These are phyloP conservation scores for Umbelopsis vinacea DNA, from an alignment of 192 early-diverging fungal genomes.

Conservation along the genomic window DNA sequence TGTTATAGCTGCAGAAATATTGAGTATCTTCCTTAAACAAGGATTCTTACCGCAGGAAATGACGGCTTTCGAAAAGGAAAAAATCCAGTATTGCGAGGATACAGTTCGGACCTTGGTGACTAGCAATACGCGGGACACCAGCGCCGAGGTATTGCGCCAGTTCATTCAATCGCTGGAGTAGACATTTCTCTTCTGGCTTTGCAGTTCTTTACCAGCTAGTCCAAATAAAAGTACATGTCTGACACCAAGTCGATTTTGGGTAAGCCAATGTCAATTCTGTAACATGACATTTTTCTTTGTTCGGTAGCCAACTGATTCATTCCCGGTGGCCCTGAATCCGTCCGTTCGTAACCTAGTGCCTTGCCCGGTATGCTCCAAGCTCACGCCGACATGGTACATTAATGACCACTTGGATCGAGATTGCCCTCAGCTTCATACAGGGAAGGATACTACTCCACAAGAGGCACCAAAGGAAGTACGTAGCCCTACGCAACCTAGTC, in stretches of 20 bases:
- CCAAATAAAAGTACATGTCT: not conserved
- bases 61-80: not conserved
- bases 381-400: slow-evolving; percentile 43
- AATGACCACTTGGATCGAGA: slow-evolving; percentile 57
- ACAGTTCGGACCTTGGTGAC: slow-evolving; percentile 19
- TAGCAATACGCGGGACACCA: not conserved
- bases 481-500: slow-evolving; percentile 23
- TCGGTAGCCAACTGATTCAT: not conserved
- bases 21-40: not conserved
- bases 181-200: not conserved
- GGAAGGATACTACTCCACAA: not conserved
- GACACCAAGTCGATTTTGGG: slow-evolving; percentile 6
- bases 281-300: not conserved
- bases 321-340: not conserved
- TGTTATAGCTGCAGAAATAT: not conserved
- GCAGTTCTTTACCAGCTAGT: not conserved
- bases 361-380: slow-evolving; percentile 56
- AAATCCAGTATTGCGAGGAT: not conserved
- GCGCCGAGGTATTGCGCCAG: not conserved
- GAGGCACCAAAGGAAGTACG: not conserved
- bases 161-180: not conserved
- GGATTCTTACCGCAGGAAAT: not conserved
- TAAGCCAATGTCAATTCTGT: not conserved
- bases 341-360: slow-evolving; percentile 47
- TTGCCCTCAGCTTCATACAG: slow-evolving; percentile 28